phyloP scores from a whole-genome alignment of 1,139 yeast genomes.

The Taphrina communis region DNA sequence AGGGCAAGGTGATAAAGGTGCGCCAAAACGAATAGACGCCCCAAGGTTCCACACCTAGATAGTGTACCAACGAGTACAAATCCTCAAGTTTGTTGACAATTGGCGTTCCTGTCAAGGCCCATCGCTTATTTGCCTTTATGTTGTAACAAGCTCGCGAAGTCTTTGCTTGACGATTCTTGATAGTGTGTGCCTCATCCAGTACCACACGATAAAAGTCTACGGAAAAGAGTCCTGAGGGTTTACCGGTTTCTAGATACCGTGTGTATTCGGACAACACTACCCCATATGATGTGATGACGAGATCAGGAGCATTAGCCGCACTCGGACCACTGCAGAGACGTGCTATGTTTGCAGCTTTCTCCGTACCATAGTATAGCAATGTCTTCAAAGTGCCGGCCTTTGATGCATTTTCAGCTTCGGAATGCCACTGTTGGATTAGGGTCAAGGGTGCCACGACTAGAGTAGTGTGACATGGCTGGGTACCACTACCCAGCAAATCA shows the following conservation, averaged over 20 bases:
- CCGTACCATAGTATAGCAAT: constrained; percentile 75
- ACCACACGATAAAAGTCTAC: constrained; percentile 79
- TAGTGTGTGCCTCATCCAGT: constrained; percentile 90
- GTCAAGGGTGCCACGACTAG: constrained; percentile 91
- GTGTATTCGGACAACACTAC: constrained; percentile 71
- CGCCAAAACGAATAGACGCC: constrained; percentile 85
- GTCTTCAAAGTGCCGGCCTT: constrained; percentile 49
- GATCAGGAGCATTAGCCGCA: constrained; percentile 60
- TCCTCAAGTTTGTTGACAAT: constrained; percentile 89
- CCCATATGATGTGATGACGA: constrained; percentile 86
- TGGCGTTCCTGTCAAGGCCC: constrained; percentile 96
- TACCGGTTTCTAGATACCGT: constrained; percentile 33
- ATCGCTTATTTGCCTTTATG: constrained; percentile 67
- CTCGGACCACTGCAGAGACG: constrained; percentile 54
- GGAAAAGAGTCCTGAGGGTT: constrained; percentile 64
- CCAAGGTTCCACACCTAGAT: constrained; percentile 86
- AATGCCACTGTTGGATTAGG: constrained; percentile 85
- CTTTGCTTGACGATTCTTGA: constrained; percentile 77
- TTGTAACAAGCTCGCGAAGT: constrained; percentile 81
- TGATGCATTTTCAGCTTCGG: constrained; percentile 67
- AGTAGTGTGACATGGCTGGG: constrained; percentile 64
- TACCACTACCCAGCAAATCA: constrained; percentile 18
- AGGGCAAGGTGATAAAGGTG: constrained; percentile 82
- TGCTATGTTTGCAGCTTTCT: constrained; percentile 55
- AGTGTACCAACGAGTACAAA: constrained; percentile 75